Base-by-base conservation (phyloP, 1,139 yeast species). In the Taphrina deformans region DNA sequence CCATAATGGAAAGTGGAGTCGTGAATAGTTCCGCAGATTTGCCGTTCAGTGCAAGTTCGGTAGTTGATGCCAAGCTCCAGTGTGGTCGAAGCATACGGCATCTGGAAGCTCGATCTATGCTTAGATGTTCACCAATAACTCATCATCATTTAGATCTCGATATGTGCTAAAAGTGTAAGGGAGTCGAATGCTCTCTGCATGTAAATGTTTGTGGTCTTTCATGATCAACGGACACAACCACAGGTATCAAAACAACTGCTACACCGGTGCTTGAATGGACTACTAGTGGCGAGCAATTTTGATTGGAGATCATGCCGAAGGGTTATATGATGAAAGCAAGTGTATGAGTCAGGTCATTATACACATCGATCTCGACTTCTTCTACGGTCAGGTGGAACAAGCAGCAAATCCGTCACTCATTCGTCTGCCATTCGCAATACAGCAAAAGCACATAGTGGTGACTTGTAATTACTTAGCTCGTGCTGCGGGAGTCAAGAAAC, bases 391-490 rank as follows among this genome's bases (percentile, higher is more conserved):
- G 59, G 66, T 60, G 18, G 79, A 76, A 66, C 73, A 75, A 66
- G 71, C 67, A 31, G 66, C 64, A 23, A 72, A 76, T 59, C 76
- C 77, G 3, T 55, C 71, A 1, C 67, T 76, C 18, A 66, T 65
- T 5, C 74, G 66, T 41, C 67, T 66, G 55, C 76, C 79, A 29
- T 76, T 76, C 62, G 72, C 75, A 6, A 78, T 76, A 12, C 69
- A 69, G 51, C 79, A 76, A 67, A 76, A 76, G 66, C 71, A 74
- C 53, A 69, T 73, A 31, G 71, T 76, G 2, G 76, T 77, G 29
- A 75, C 79, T 0, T 68, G 75, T 45, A 75, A 76, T 56, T 76
- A 76, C 62, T 70, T 75, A 1, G 79, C 79, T 18, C 72, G 79
- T 6, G 69, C 64, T 2, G 64, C 73, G 21, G 79, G 79, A 7